A percentile compares a stretch with the other conserved stretches of the same genome.
phyloP scores from a whole-genome alignment of 1,284 basidiomycete species.

The Fomitopsis betulina region DNA sequence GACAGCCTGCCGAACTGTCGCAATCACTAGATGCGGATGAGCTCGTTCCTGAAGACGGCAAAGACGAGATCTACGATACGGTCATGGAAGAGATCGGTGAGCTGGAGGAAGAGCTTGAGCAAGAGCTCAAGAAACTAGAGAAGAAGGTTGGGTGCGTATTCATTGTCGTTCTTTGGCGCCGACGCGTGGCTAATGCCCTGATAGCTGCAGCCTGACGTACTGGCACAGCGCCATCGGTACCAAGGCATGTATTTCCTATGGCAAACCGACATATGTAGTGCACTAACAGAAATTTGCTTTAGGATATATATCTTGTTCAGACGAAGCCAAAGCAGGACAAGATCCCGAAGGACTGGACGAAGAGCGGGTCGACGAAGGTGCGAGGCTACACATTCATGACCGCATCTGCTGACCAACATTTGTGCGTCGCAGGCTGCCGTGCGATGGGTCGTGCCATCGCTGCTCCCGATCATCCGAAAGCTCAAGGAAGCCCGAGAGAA shows the following conservation, averaged over 20 bases:
- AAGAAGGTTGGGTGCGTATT: conserved; percentile 51
- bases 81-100: conserved; percentile 65
- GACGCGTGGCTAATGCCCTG: background rate
- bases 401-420: background rate
- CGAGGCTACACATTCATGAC: background rate
- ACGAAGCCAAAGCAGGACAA: conserved; percentile 54
- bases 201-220: conserved; percentile 56
- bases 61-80: conserved; percentile 79
- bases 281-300: background rate
- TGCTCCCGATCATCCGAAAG: conserved; percentile 67
- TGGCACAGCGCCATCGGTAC: conserved; percentile 85
- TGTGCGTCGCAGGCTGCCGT: conserved; percentile 47
- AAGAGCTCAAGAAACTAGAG: conserved; percentile 56
- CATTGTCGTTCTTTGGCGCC: background rate
- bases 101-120: conserved; percentile 70
- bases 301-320: conserved; percentile 90
- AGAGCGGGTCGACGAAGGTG: conserved; percentile 80
- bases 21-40: conserved; percentile 48
- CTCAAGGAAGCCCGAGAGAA: conserved; percentile 93
- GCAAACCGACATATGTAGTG: no score
- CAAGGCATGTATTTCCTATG: conserved; percentile 43
- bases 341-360: conserved; percentile 82
- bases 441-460: conserved; percentile 75
- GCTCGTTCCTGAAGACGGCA: conserved; percentile 74
- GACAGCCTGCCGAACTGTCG: background rate